Evolutionary conservation across 345 rosid species (phyloP).

Genomic region (Rhizophora mangle): DNA sequence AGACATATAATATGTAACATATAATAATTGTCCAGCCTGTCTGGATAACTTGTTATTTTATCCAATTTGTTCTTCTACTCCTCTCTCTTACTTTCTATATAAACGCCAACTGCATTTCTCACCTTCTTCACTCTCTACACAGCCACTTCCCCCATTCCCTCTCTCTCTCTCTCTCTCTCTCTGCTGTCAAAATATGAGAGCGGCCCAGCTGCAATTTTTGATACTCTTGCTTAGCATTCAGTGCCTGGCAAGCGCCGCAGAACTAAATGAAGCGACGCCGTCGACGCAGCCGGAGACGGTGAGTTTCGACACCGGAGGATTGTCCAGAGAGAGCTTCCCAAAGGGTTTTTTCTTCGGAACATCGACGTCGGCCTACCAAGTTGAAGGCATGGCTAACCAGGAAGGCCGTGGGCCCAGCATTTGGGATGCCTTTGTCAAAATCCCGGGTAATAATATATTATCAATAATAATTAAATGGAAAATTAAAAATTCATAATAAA

Average conservation of each 20-base stretch:
- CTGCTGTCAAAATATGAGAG: conserved; percentile 8
- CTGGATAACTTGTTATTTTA: too few relatives aligned
- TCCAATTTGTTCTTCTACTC: too few relatives aligned
- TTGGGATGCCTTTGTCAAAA: conserved; percentile 82
- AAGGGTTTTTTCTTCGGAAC: conserved; percentile 76
- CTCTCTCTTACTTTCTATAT: too few relatives aligned
- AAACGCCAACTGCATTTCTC: background rate
- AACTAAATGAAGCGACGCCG: conserved; percentile 15
- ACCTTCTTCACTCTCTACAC: background rate
- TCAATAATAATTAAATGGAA: too few relatives aligned
- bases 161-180: background rate
- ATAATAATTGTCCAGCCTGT: too few relatives aligned
- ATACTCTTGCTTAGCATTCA: background rate
- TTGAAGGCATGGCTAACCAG: conserved; percentile 84
- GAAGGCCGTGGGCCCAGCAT: conserved; percentile 99
- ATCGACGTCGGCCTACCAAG: conserved; percentile 92
- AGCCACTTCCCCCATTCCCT: background rate
- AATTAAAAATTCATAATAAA: too few relatives aligned
- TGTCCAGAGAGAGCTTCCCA: conserved; percentile 59
- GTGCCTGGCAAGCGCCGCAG: conserved; percentile 14
- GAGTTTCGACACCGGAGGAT: conserved; percentile 58
- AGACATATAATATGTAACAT: too few relatives aligned
- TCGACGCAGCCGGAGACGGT: conserved; percentile 25
- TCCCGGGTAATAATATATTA: conserved; percentile 46
- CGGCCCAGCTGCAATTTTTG: background rate